Base-by-base conservation (phyloP, 2,329 filamentous ascomycete species). In the Trichoderma simmonsii region DNA sequence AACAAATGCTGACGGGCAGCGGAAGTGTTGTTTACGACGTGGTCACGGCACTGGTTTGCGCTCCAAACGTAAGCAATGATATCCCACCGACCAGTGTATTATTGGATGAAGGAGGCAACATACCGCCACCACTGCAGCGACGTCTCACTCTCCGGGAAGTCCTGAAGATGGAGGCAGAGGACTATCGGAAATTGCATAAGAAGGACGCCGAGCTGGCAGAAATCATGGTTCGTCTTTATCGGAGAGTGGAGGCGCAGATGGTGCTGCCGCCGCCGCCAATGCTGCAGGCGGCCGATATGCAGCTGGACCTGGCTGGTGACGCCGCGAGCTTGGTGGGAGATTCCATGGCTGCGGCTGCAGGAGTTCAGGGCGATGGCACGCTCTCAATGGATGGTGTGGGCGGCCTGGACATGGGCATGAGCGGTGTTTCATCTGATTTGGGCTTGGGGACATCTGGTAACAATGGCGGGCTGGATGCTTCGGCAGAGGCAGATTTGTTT, bases 11-110 rank as follows among this genome's bases (percentile, higher is more conserved):
- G 34, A 80, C 84, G 0, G 88, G 88, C 5, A 89, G 87, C 74
- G 88, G 87, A 1, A 86, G 87, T 70, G 82, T 90, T 6, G 89
- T 88, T 0, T 88, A 94, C 70, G 93, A 95, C 75, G 85, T 94
- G 11, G 91, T 88, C 3, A 88, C 88, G 3, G 88, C 91, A 1
- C 82, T 95, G 8, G 85, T 95, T 11, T 93, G 92, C 77, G 89
- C 91, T 0, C 91, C 92, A 0, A 86, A 90, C 75, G 84, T 84
- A 1, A 85, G 81, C 43, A 87, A 85, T 75, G 80, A 85, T 72
- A 78, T 79, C 6, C 81, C 80, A 6, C 78, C 80, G 0, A 73
- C 77, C 8, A 75, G 79, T 18, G 74, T 73, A 24, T 73, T 80
- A 66, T 72, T 81, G 26, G 82, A 83, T 72, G 78, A 80, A 6